Evolutionary conservation across 2,329 filamentous ascomycete genomes (phyloP), one percentile per base, ranked within the genome.

Genomic region (Penicillium sp.): DNA sequence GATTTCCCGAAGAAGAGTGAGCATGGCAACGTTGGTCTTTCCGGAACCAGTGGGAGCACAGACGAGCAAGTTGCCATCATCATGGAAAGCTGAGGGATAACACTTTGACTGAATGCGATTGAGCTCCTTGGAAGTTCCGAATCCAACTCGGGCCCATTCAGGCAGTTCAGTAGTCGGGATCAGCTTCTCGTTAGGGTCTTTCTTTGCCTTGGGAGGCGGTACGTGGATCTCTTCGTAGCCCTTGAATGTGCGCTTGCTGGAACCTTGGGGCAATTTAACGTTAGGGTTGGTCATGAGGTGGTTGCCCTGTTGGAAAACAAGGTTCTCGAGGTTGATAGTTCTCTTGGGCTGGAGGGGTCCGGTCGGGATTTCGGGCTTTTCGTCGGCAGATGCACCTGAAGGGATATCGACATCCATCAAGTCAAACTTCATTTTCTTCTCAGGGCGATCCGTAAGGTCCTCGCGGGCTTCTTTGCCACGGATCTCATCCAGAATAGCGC

Each of bases 241-340:
- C 74, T 99, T 99, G 77, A 97, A 97, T 0, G 90, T 91, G 45
- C 92, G 85, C 74, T 97, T 97, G 0, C 90, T 97, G 2, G 94
- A 96, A 10, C 94, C 94, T 70, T 96, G 91, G 0, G 94, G 94
- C 18, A 99, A 81, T 59, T 89, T 88, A 44, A 99, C 94, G 69
- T 92, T 97, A 6, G 92, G 89, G 66, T 99, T 99, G n/a, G 94
- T 97, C 93, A 97, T 99, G 41, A 99, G 82, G 78, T 99, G 94
- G 67, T 97, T 99, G 49, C 94, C 94, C 75, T 97, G 93, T 64
- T 97, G 94, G 70, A 99, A 99, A 38, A 97, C 84, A 32, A 99
- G 84, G 66, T 97, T 97, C 54, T 99, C 93, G 48, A 99, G 80
- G 70, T 97, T 97, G 71, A 99, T 91, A 42, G 91, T 78, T 69